These are phyloP conservation scores for Gonium pectorale DNA, from an alignment of 139 green algal genomes.

Conservation along the genomic window DNA sequence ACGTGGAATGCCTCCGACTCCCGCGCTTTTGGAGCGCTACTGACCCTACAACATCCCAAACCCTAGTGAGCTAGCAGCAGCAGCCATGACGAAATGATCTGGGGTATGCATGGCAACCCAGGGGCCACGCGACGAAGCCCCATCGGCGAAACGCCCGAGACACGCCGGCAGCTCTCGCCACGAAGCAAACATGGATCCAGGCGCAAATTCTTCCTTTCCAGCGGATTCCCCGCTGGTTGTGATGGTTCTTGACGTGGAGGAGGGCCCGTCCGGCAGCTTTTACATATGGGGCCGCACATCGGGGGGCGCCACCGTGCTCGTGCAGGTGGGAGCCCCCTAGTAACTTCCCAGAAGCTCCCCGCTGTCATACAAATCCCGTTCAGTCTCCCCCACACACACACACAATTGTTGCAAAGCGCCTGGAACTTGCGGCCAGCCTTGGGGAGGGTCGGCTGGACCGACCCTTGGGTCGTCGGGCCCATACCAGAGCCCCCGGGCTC, in stretches of 20 bases:
- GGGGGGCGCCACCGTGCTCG: background rate
- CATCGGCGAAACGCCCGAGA: no score
- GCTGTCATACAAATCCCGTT: background rate
- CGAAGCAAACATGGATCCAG: no score
- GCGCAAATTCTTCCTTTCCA: no score
- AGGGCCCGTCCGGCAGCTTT: constrained; percentile 20
- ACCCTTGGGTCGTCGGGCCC: background rate
- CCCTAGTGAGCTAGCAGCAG: no score
- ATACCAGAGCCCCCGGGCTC: background rate
- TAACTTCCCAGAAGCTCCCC: background rate
- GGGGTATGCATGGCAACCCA: no score
- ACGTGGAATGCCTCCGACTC: no score
- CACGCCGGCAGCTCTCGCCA: no score
- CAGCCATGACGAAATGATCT: no score
- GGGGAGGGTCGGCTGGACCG: background rate
- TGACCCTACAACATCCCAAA: no score
- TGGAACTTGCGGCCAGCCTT: background rate
- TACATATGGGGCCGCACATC: constrained; percentile 1
- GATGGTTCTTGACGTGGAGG: constrained; percentile 34
- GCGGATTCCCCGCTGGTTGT: constrained; percentile 4
- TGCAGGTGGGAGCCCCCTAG: background rate
- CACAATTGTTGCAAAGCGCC: background rate
- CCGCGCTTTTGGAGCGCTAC: no score
- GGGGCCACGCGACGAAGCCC: no score
- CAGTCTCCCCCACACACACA: background rate